These are phyloP conservation scores for Akanthomyces lecanii DNA, from an alignment of 2,329 filamentous ascomycete species.

Conservation along the genomic window DNA sequence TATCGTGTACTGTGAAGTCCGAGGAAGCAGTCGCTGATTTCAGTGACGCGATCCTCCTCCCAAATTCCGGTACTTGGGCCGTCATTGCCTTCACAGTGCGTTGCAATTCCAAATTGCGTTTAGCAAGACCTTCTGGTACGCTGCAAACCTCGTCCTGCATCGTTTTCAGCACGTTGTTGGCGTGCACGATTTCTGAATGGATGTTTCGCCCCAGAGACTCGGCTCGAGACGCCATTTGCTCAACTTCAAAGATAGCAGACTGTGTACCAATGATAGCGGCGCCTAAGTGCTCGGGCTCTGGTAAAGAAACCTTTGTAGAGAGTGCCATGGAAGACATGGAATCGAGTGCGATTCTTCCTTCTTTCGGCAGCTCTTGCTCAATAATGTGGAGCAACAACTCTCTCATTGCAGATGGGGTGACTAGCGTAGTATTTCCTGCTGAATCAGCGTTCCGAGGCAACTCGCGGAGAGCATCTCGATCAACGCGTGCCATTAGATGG, in stretches of 20 bases:
- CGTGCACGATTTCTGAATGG: constrained; percentile 42
- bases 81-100: constrained; percentile 64
- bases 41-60: constrained; percentile 44
- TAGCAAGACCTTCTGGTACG: constrained; percentile 54
- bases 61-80: constrained; percentile 59
- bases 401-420: constrained; percentile 25
- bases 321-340: constrained; percentile 52
- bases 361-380: constrained; percentile 49
- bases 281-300: constrained; percentile 47
- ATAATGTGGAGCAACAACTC: constrained; percentile 49
- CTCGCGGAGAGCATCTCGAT: constrained; percentile 55
- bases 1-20: constrained; percentile 50
- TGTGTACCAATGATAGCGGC: constrained; percentile 53
- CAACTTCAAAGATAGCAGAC: constrained; percentile 46
- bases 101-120: constrained; percentile 70
- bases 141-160: constrained; percentile 47
- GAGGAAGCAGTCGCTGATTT: constrained; percentile 35
- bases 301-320: constrained; percentile 45
- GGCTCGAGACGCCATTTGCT: constrained; percentile 53
- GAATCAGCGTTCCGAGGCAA: constrained; percentile 30
- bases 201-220: constrained; percentile 54
- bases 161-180: constrained; percentile 37
- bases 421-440: constrained; percentile 25
- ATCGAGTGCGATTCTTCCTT: constrained; percentile 53
- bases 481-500: constrained; percentile 52